Percentiles rank a stretch among this genome's conserved stretches.
Conservation (phyloP, 768 basidiomycete species). For the Glaciozyma martinii region DNA sequence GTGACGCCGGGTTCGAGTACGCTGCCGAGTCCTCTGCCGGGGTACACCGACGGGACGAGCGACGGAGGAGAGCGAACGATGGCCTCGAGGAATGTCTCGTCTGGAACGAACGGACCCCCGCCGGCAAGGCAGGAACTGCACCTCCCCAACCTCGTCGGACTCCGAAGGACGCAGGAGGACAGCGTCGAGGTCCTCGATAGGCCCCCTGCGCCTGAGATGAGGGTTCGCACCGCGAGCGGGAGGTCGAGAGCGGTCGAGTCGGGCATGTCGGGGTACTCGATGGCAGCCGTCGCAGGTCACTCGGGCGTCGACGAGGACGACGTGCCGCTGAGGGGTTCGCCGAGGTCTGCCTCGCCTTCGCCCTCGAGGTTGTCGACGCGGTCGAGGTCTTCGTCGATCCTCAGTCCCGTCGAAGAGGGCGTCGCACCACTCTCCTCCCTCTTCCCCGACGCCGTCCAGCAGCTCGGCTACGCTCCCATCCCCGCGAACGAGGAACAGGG, state of each 20-base stretch:
- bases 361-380: background rate
- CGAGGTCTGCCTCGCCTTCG: background rate
- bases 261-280: slow-evolving; percentile 13
- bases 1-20: background rate
- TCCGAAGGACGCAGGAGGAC: background rate
- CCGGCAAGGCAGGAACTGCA: slow-evolving; percentile 15
- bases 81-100: background rate
- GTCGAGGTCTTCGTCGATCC: background rate
- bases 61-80: background rate
- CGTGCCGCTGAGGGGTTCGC: background rate
- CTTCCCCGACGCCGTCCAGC: too few species aligned
- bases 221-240: background rate
- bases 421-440: too few species aligned
- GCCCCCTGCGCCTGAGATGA: background rate
- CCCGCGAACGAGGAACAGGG: background rate
- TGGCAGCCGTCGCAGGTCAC: slow-evolving; percentile 18
- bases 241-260: slow-evolving; percentile 6
- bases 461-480: background rate
- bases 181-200: background rate
- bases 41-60: background rate
- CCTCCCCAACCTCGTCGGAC: slow-evolving; percentile 15
- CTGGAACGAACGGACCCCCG: background rate
- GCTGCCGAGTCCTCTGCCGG: background rate
- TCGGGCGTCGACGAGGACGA: background rate
- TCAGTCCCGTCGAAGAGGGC: too few species aligned